phyloP scores from a whole-genome alignment of 2,329 filamentous ascomycete genomes.

The Domatiomyces catenatus region DNA sequence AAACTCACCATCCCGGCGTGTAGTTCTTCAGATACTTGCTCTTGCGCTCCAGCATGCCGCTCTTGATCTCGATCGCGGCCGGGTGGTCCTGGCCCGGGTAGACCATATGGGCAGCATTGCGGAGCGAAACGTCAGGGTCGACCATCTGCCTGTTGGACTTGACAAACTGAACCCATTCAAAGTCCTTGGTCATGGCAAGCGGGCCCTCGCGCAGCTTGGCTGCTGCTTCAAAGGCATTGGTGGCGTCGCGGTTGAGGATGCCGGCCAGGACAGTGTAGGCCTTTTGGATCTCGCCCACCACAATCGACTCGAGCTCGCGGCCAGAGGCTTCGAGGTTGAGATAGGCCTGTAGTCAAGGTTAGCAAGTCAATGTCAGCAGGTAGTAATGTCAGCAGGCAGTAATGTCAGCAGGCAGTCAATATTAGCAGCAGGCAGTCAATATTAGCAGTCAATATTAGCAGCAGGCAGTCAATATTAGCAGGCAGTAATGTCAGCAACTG shows the following conservation, averaged over 20 bases:
- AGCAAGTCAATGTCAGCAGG: too few species aligned
- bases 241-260: constrained; percentile 81
- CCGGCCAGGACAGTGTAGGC: constrained; percentile 88
- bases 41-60: constrained; percentile 87
- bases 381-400: too few species aligned
- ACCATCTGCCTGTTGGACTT: constrained; percentile 71
- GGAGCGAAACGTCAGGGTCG: constrained; percentile 64
- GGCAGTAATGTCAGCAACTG: too few species aligned
- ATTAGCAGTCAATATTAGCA: too few species aligned
- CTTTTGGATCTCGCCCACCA: constrained; percentile 95
- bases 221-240: constrained; percentile 60
- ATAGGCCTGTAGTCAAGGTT: constrained; percentile 50
- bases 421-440: too few species aligned
- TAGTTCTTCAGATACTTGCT: constrained; percentile 98
- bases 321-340: constrained; percentile 89
- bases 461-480: too few species aligned
- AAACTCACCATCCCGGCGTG: constrained; percentile 71
- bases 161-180: constrained; percentile 78
- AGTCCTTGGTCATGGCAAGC: constrained; percentile 82
- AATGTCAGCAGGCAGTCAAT: too few species aligned
- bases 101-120: constrained; percentile 65
- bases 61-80: constrained; percentile 67
- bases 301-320: constrained; percentile 85
- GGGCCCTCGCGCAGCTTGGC: constrained; percentile 73
- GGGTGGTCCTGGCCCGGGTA: constrained; percentile 85